Evolutionary conservation across 805 yeast genomes (phyloP).

Genomic region (Spathaspora hagerdaliae): DNA sequence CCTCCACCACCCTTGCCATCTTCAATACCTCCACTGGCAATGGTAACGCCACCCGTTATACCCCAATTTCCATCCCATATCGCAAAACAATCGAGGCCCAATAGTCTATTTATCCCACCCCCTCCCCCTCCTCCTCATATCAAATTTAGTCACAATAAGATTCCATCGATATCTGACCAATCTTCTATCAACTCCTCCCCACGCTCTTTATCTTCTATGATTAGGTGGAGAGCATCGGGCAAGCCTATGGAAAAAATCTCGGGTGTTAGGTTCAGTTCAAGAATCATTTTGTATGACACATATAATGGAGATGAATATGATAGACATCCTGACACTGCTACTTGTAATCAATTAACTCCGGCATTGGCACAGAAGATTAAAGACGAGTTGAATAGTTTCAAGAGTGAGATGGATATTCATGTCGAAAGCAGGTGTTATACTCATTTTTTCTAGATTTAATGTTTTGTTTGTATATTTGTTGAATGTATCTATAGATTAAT

Average conservation of each 20-base stretch:
- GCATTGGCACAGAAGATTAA: conserved; percentile 79
- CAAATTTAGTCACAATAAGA: conserved; percentile 26
- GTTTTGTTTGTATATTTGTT: conserved; percentile 1
- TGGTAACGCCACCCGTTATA: background rate
- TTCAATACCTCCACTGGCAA: background rate
- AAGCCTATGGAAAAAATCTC: background rate
- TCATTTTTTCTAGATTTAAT: conserved; percentile 59
- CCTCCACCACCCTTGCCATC: background rate
- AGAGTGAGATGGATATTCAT: conserved; percentile 80
- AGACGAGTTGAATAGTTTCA: conserved; percentile 77
- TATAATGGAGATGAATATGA: conserved; percentile 82
- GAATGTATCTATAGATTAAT: too few relatives aligned
- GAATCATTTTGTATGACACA: conserved; percentile 81
- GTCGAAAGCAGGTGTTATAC: conserved; percentile 75
- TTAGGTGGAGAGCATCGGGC: conserved; percentile 19
- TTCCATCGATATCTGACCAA: conserved; percentile 25
- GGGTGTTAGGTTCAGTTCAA: conserved; percentile 67
- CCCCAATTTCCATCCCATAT: background rate
- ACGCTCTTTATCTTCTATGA: conserved; percentile 27
- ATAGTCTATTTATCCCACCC: background rate
- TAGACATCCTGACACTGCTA: conserved; percentile 87
- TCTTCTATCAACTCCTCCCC: conserved; percentile 24
- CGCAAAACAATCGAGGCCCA: background rate
- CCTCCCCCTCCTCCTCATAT: conserved; percentile 14
- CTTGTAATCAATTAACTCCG: conserved; percentile 90